Conservation (phyloP, 2,329 filamentous ascomycete genomes). For the Hypoxylon sp. region DNA sequence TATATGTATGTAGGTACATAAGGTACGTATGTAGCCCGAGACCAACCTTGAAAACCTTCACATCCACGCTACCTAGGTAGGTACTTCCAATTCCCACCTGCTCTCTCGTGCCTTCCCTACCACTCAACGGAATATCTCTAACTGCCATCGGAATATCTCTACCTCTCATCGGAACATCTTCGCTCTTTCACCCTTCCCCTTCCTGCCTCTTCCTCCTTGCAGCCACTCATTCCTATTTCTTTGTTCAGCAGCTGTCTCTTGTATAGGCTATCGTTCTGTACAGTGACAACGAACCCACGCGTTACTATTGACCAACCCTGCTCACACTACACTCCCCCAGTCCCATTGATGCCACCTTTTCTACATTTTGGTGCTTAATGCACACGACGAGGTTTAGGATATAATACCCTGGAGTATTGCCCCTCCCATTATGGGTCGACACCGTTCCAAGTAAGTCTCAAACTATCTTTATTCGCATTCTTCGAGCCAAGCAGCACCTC, state of each 20-base stretch:
- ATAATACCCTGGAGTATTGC: neutral
- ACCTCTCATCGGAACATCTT: neutral
- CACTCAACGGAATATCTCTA: neutral
- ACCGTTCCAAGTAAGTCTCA: neutral
- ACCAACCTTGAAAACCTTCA: no score
- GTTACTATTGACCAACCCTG: neutral
- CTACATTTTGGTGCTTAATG: neutral
- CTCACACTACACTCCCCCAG: neutral
- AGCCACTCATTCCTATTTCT: neutral
- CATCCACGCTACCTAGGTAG: neutral
- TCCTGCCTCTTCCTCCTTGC: neutral
- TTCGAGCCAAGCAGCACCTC: neutral
- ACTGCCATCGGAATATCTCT: neutral
- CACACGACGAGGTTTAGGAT: neutral
- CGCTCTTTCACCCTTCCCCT: neutral
- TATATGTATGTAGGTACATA: no score
- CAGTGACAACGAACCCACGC: neutral
- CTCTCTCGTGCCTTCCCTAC: neutral
- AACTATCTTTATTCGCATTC: neutral
- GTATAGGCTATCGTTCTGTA: neutral
- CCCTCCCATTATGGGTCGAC: neutral
- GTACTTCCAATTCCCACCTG: neutral
- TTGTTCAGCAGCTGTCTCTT: neutral
- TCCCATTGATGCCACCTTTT: neutral
- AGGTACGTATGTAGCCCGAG: no score